Base-by-base conservation (phyloP, 176 grass and related monocot species). In the Dactylis glomerata region DNA sequence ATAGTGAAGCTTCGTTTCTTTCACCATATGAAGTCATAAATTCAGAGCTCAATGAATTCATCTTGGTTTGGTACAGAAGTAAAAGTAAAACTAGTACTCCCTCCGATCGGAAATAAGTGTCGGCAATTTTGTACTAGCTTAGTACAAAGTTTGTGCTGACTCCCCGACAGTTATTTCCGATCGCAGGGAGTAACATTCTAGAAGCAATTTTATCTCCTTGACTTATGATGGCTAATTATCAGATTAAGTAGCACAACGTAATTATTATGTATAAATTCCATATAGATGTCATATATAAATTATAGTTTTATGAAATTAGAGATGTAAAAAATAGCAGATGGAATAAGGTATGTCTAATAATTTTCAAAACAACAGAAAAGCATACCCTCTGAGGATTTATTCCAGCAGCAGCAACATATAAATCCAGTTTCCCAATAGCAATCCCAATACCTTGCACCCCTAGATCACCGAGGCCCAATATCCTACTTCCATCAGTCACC, bases 401-500 rank as follows among this genome's bases (percentile, higher is more conserved):
- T 87, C 93, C 96, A 91, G 93, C 96, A 91, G 93, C 93, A 64
- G 93, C 91, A 88, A 98, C 93, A 85, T 98, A 98, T 51, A 98
- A 74, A 91, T 98, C 96, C 72, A 98, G 80, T 65, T 98, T 98
- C 58, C 96, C 93, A 61, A 98, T 92, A 63, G 93, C 83, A 67
- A 98, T 98, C 46, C 96, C 96, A 75, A 98, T 98, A 89, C 96
- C 96, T 49, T 98, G 96, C 78, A 98, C 93, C 44, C 96, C 96
- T 56, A 98, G 93, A 94, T 98, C 96, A 85, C 96, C 96, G 23
- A 98, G 93, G 82, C 96, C 96, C 86, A 98, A 91, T 87, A 98
- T 91, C 82, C 96, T 92, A 88, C 96, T 94, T 84, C 96, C 96
- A 89, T 98, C 96, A 65, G 96, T 98, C 78, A 98, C 96, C 79